Evolutionary conservation across 2,329 filamentous ascomycete genomes (phyloP).

Genomic region (Dryadomyces quercus-mongolicae): DNA sequence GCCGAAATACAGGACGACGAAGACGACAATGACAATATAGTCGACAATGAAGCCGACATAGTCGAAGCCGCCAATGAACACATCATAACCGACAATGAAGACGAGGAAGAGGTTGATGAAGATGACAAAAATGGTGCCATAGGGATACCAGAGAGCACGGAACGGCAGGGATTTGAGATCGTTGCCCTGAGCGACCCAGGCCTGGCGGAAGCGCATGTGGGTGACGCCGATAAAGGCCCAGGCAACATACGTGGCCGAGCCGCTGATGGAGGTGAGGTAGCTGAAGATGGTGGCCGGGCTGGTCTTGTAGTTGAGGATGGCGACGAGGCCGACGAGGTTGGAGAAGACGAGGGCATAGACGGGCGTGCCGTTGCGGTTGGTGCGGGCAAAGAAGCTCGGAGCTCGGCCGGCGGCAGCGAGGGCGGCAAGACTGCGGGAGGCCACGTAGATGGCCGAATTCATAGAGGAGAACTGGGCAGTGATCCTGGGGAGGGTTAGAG

Average conservation of each 20-base stretch:
- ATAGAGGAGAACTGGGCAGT: constrained; percentile 58
- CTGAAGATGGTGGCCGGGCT: constrained; percentile 46
- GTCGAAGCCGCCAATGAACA: constrained; percentile 48
- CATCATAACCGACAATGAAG: constrained; percentile 56
- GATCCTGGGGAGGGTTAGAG: constrained; percentile 22
- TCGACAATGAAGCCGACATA: constrained; percentile 48
- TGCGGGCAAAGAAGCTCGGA: constrained; percentile 40
- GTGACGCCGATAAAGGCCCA: constrained; percentile 55
- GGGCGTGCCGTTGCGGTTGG: constrained; percentile 42
- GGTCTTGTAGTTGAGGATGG: constrained; percentile 19
- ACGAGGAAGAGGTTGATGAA: constrained; percentile 53
- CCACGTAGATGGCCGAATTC: constrained; percentile 51
- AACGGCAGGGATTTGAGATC: constrained; percentile 48
- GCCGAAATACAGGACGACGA: constrained; percentile 43
- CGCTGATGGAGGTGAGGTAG: constrained; percentile 61
- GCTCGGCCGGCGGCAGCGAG: constrained; percentile 47
- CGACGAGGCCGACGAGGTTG: constrained; percentile 51
- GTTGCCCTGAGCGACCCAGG: constrained; percentile 42
- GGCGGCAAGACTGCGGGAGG: constrained; percentile 46
- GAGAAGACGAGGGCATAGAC: constrained; percentile 46
- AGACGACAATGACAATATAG: constrained; percentile 54
- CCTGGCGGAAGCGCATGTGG: constrained; percentile 52
- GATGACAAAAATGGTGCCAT: constrained; percentile 51
- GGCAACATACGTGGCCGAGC: constrained; percentile 56
- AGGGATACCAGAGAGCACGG: constrained; percentile 49